Evolutionary conservation across 2,329 filamentous ascomycete species (phyloP).

Genomic region (Metarhizium anisopliae): DNA sequence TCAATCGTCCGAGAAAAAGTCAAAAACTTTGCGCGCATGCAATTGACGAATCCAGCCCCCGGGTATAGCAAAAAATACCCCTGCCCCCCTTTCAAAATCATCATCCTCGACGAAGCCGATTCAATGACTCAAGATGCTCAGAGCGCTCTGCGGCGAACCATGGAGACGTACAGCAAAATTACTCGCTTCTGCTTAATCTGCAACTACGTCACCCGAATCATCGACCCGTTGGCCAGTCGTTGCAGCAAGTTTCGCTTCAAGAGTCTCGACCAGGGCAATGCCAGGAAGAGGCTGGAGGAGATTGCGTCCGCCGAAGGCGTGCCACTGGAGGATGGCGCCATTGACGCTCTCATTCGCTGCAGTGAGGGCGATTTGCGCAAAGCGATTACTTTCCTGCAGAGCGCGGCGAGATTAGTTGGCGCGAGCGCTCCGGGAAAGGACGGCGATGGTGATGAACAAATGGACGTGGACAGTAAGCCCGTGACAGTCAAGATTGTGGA

Average conservation of each 20-base stretch:
- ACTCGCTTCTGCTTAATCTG: slow-evolving; percentile 96
- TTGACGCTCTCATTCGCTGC: slow-evolving; percentile 76
- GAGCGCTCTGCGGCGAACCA: slow-evolving; percentile 82
- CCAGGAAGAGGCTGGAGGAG: slow-evolving; percentile 66
- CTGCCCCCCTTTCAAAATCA: slow-evolving; percentile 97
- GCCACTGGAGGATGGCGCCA: slow-evolving; percentile 63
- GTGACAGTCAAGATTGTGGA: slow-evolving; percentile 77
- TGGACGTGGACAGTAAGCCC: slow-evolving; percentile 49
- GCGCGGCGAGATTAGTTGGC: slow-evolving; percentile 80
- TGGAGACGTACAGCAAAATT: slow-evolving; percentile 97
- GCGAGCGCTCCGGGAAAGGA: slow-evolving; percentile 44
- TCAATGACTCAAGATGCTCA: slow-evolving; percentile 99
- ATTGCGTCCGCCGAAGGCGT: slow-evolving; percentile 79
- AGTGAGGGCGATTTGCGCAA: slow-evolving; percentile 93
- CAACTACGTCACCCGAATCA: slow-evolving; percentile 97
- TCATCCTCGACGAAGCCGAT: slow-evolving; percentile 96
- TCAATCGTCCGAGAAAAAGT: slow-evolving; percentile 95
- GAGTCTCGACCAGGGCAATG: slow-evolving; percentile 80
- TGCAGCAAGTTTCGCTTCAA: slow-evolving; percentile 99
- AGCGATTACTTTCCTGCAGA: slow-evolving; percentile 93
- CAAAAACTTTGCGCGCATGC: slow-evolving; percentile 94
- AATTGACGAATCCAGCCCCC: slow-evolving; percentile 73
- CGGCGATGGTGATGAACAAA: slow-evolving; percentile 47
- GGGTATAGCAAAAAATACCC: slow-evolving; percentile 67
- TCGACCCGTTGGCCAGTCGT: slow-evolving; percentile 85